Evolutionary conservation across 169 alveolate genomes (phyloP).

Genomic region (Cryptosporidium tyzzeri): DNA sequence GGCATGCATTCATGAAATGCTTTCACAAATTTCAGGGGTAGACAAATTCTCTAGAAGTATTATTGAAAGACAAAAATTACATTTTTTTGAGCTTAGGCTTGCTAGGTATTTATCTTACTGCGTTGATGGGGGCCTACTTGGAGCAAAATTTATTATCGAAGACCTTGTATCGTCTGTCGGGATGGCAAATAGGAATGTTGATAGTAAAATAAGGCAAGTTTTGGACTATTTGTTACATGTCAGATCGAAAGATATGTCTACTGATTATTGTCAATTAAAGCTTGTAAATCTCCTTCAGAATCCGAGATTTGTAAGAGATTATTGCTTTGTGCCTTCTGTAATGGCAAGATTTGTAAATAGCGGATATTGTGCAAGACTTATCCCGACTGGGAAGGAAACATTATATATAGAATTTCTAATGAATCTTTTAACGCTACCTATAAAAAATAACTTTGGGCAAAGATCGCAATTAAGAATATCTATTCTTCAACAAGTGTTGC

Average conservation of each 20-base stretch:
- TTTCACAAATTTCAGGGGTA: conserved; percentile 47
- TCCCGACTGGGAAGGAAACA: conserved; percentile 59
- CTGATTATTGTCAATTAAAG: conserved; percentile 35
- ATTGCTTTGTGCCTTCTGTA: conserved; percentile 55
- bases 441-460: conserved; percentile 42
- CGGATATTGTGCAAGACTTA: conserved; percentile 75
- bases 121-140: conserved; percentile 70
- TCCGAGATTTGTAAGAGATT: conserved; percentile 57
- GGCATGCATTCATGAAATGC: conserved; percentile 69
- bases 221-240: conserved; percentile 62
- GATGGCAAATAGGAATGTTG: conserved; percentile 27
- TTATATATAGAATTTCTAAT: conserved; percentile 52
- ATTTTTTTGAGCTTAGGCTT: conserved; percentile 66
- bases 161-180: conserved; percentile 61
- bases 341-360: conserved; percentile 73
- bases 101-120: conserved; percentile 71
- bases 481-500: conserved; percentile 55
- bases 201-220: conserved; percentile 62
- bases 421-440: conserved; percentile 46
- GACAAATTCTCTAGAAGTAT: conserved; percentile 50
- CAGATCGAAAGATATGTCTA: conserved; percentile 56
- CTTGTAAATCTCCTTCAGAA: conserved; percentile 36
- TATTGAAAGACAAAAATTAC: conserved; percentile 17
- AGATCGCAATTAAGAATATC: conserved; percentile 58
- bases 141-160: conserved; percentile 57